These are phyloP conservation scores for Agrocybe chaxingu DNA, from an alignment of 768 basidiomycete genomes.

Conservation along the genomic window DNA sequence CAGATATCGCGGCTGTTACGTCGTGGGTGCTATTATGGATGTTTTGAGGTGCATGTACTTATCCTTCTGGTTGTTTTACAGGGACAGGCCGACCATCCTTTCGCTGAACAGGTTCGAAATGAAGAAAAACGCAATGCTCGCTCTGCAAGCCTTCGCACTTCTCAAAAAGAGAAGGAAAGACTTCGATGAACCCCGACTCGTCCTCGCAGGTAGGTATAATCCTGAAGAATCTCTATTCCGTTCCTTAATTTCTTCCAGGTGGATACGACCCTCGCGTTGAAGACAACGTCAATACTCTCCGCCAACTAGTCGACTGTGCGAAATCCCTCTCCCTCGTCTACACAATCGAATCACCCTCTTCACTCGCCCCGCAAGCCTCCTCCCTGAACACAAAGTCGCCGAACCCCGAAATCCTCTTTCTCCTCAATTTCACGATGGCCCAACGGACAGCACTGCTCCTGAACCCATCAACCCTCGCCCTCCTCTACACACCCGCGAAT, in stretches of 20 bases:
- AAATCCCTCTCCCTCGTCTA: conserved; percentile 55
- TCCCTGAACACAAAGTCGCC: conserved; percentile 34
- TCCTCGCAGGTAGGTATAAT: conserved; percentile 63
- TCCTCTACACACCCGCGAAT: conserved; percentile 92
- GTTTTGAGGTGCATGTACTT: not conserved
- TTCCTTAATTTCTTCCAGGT: conserved; percentile 39
- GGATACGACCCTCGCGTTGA: conserved; percentile 87
- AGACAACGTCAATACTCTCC: conserved; percentile 77
- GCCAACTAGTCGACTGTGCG: conserved; percentile 56
- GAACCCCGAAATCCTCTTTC: conserved; percentile 70
- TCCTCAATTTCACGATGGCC: conserved; percentile 85
- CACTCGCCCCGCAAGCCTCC: conserved; percentile 30
- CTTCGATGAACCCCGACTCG: conserved; percentile 53
- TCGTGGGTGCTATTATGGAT: conserved; percentile 48
- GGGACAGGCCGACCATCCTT: conserved; percentile 68
- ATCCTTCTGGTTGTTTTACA: conserved; percentile 1
- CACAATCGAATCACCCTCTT: conserved; percentile 47
- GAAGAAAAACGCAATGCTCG: conserved; percentile 89
- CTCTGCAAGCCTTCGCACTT: conserved; percentile 72
- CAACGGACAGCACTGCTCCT: conserved; percentile 84
- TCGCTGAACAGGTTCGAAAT: conserved; percentile 94
- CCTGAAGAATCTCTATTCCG: not conserved
- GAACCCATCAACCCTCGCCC: conserved; percentile 58
- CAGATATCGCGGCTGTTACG: conserved; percentile 49
- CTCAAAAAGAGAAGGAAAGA: conserved; percentile 30